Evolutionary conservation across 179 eudicot genomes (phyloP).

Genomic region (Actinidia arguta): DNA sequence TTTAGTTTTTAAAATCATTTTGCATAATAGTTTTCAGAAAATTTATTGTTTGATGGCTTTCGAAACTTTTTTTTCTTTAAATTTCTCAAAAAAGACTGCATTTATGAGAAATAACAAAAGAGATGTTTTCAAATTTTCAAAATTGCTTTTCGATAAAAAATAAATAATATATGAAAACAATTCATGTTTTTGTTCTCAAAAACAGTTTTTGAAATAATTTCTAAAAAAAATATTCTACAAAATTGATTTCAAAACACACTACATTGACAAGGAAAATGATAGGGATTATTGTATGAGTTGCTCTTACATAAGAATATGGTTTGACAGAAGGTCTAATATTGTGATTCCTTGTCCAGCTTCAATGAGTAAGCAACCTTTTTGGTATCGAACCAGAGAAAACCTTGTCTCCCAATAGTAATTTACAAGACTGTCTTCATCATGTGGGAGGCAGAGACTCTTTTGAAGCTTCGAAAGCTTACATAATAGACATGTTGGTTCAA

Average conservation of each 20-base stretch:
- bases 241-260: neutral
- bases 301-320: neutral
- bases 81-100: too few relatives aligned
- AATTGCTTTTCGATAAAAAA: too few relatives aligned
- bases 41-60: too few relatives aligned
- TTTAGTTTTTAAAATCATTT: too few relatives aligned
- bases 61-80: too few relatives aligned
- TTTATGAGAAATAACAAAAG: too few relatives aligned
- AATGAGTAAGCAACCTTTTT: neutral
- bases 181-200: neutral
- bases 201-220: neutral
- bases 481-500: neutral
- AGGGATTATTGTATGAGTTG: neutral
- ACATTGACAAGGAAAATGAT: neutral
- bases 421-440: constrained; percentile 12
- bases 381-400: neutral
- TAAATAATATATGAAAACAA: too few relatives aligned
- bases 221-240: neutral
- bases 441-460: neutral
- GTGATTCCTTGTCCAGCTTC: neutral
- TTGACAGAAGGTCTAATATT: neutral
- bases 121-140: too few relatives aligned
- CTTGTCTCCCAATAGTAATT: neutral
- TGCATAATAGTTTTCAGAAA: too few relatives aligned
- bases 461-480: neutral